Base-by-base conservation (phyloP, 208 protist genomes). In the Leptomonas seymouri region DNA sequence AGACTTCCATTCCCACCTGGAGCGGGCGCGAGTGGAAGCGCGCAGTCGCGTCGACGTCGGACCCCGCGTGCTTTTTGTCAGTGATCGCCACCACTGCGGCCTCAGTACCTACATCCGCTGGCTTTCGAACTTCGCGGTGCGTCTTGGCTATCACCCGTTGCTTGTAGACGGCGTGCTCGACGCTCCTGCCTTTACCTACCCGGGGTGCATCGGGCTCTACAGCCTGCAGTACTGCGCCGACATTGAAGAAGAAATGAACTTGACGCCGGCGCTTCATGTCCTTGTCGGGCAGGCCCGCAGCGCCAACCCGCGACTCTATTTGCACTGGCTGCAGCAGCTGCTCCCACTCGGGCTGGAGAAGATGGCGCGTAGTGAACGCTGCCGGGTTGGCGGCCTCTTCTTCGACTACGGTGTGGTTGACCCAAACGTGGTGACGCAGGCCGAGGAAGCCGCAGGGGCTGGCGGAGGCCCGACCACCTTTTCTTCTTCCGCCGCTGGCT, bases 321-420 rank as follows among this genome's bases (percentile, higher is more conserved):
- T 41, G 48, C 76, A 87, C 58, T 62, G 62, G 27, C 27, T 93
- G 30, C 59, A 55, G 36, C 68, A 83, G 51, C 68, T 89, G 28
- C 60, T 79, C 45, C 60, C 51, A 1, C 25, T 67, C 11, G 71
- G 57, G 6, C 59, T 84, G 28, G 72, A 87, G 67, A 78, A 80
- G 53, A 82, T 87, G 77, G 80, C 76, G n/a, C 69, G 82, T 20
- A 84, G 74, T 51, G 80, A 87, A 54, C 76, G 83, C 11, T 89
- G 80, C 66, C 82, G 85, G 23, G 83, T 89, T 8, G 87, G 87
- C 21, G 87, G 87, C 11, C 34, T 93, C 21, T 93, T 90, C 79
- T 45, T 93, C 4, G 85, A 93, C 63, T 93, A 84, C 55, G 85
- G 85, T n/a, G 71, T 72, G 28, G 62, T 93, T 8, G 60, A 67